Conservation (phyloP, 495 filamentous ascomycete species). For the Penicillium antarcticum region DNA sequence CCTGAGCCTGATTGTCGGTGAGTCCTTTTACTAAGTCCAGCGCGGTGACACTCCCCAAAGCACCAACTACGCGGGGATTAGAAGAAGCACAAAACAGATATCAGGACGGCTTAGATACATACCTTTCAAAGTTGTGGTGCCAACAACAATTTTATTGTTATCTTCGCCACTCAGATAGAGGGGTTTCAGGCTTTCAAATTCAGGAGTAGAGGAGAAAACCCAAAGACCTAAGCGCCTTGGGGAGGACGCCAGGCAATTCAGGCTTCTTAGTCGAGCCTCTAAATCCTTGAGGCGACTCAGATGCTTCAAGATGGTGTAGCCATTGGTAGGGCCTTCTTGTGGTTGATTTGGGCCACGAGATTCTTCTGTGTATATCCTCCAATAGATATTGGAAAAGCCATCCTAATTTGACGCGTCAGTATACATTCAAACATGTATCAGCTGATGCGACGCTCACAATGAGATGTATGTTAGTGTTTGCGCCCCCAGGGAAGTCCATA, state of each 20-base stretch:
- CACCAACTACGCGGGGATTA: conserved; percentile 30
- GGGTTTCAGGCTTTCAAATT: conserved; percentile 36
- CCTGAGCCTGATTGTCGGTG: conserved; percentile 29
- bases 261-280: conserved; percentile 36
- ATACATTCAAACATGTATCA: neutral
- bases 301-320: conserved; percentile 43
- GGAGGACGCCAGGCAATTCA: conserved; percentile 41
- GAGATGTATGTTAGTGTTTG: conserved; percentile 45
- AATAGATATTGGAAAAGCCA: conserved; percentile 48
- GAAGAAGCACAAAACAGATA: neutral
- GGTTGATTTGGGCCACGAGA: conserved; percentile 29
- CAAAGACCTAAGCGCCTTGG: conserved; percentile 42
- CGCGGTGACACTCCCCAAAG: conserved; percentile 36
- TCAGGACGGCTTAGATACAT: neutral
- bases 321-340: conserved; percentile 38
- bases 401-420: conserved; percentile 30
- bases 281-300: conserved; percentile 44
- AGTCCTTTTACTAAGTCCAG: conserved; percentile 39
- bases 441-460: conserved; percentile 34
- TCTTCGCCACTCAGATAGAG: conserved; percentile 29
- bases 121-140: conserved; percentile 40
- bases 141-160: conserved; percentile 32
- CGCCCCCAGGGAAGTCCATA: conserved; percentile 49
- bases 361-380: conserved; percentile 49
- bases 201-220: conserved; percentile 42